Conservation (phyloP, 1,284 basidiomycete species). For the Lentinula novae-zelandiae region DNA sequence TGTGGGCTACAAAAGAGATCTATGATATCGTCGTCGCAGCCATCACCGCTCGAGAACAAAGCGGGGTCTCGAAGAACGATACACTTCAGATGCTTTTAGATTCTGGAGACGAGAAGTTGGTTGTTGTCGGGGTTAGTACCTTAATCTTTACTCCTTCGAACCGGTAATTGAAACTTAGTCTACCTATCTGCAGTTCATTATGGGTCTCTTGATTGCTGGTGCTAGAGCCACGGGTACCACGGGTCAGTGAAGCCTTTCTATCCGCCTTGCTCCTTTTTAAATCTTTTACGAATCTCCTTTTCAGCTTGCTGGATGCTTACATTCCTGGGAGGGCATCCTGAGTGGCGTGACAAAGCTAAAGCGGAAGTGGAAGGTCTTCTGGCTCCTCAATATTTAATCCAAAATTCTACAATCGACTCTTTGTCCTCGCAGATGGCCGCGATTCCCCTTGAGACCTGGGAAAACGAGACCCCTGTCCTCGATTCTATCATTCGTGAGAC, state of each 20-base stretch:
- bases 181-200: slow-evolving; percentile 55
- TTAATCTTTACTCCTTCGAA: slow-evolving; percentile 18
- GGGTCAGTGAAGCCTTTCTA: slow-evolving; percentile 31
- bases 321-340: slow-evolving; percentile 58
- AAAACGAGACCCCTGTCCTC: slow-evolving; percentile 59
- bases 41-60: slow-evolving; percentile 50
- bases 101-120: slow-evolving; percentile 56
- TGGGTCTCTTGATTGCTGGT: slow-evolving; percentile 72
- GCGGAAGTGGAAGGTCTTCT: slow-evolving; percentile 61
- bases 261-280: slow-evolving; percentile 12
- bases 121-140: slow-evolving; percentile 62
- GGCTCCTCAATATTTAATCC: slow-evolving; percentile 35
- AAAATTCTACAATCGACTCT: slow-evolving; percentile 23
- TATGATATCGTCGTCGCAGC: slow-evolving; percentile 61
- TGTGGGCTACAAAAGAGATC: slow-evolving; percentile 67
- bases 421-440: slow-evolving; percentile 48
- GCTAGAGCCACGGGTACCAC: slow-evolving; percentile 73
- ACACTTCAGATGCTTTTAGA: slow-evolving; percentile 71
- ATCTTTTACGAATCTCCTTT: slow-evolving; percentile 14
- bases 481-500: slow-evolving; percentile 72
- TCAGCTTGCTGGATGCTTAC: slow-evolving; percentile 68
- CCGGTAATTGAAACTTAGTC: slow-evolving; percentile 6
- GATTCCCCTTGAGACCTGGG: slow-evolving; percentile 67
- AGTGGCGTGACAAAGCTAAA: slow-evolving; percentile 56
- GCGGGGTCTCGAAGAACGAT: slow-evolving; percentile 55